Evolutionary conservation across 75 land plant genomes (phyloP).

Genomic region (Gnetum montanum): DNA sequence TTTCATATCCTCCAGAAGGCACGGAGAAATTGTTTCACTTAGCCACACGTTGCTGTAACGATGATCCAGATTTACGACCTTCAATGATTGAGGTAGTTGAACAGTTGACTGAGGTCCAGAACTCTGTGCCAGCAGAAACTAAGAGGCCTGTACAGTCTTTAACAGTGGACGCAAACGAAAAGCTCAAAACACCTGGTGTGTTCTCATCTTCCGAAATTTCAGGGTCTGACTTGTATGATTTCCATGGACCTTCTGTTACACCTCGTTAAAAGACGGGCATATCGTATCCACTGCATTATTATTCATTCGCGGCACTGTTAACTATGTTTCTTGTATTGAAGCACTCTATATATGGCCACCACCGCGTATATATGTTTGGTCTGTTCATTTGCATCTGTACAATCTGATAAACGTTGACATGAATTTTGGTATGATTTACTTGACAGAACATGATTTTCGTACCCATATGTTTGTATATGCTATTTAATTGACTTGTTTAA

Average conservation of each 20-base stretch:
- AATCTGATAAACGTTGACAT: no score
- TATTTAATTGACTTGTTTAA: no score
- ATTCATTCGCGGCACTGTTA: no score
- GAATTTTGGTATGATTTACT: no score
- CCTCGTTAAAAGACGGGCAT: constrained; percentile 23
- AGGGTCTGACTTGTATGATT: constrained; percentile 22
- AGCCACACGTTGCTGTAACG: constrained; percentile 58
- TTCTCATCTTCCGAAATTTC: constrained; percentile 14
- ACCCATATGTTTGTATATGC: no score
- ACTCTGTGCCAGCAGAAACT: constrained; percentile 21
- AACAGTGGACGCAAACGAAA: not conserved
- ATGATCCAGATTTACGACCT: constrained; percentile 47
- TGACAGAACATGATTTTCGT: no score
- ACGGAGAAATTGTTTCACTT: constrained; percentile 39
- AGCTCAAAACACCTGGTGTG: constrained; percentile 1
- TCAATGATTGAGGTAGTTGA: constrained; percentile 63
- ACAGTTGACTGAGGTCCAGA: constrained; percentile 40
- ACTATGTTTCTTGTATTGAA: no score
- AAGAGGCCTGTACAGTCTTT: not conserved
- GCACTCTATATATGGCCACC: no score
- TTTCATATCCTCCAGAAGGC: constrained; percentile 53
- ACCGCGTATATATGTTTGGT: no score
- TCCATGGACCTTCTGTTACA: constrained; percentile 11
- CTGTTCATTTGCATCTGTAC: no score
- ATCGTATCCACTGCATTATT: no score